Evolutionary conservation across 805 yeast genomes (phyloP).

Genomic region (Pichia sporocuriosa): DNA sequence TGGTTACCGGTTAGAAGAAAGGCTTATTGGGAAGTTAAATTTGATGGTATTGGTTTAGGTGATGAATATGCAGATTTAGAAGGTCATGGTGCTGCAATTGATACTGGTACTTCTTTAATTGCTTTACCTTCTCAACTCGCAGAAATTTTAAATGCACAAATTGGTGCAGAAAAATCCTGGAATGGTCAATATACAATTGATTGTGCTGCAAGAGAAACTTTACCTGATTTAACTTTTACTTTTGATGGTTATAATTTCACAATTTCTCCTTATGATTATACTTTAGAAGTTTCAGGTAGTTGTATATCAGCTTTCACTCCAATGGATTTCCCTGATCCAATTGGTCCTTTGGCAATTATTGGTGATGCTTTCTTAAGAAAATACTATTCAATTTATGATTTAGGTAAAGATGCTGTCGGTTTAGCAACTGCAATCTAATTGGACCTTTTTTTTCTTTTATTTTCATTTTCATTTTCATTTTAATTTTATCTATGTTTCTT

Average conservation of each 20-base stretch:
- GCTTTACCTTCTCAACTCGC: slow-evolving; percentile 94
- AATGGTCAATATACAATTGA: slow-evolving; percentile 94
- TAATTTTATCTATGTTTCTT: background rate
- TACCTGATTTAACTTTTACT: slow-evolving; percentile 90
- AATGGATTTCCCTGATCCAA: slow-evolving; percentile 95
- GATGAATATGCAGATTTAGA: slow-evolving; percentile 81
- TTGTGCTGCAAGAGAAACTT: slow-evolving; percentile 72
- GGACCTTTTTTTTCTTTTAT: background rate
- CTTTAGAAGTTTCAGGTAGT: slow-evolving; percentile 88
- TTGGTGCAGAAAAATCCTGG: slow-evolving; percentile 97
- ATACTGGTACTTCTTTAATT: slow-evolving; percentile 95
- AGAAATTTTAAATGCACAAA: slow-evolving; percentile 88
- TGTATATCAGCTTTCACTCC: slow-evolving; percentile 96
- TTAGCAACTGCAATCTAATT: slow-evolving; percentile 67
- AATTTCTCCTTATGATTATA: slow-evolving; percentile 83
- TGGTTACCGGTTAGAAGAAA: slow-evolving; percentile 98
- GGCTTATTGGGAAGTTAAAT: slow-evolving; percentile 98
- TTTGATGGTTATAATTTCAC: slow-evolving; percentile 90
- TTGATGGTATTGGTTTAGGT: slow-evolving; percentile 87
- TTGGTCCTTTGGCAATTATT: slow-evolving; percentile 91
- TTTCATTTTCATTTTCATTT: background rate
- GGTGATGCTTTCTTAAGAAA: slow-evolving; percentile 97
- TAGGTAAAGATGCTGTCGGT: slow-evolving; percentile 89
- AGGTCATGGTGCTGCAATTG: slow-evolving; percentile 92
- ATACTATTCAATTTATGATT: slow-evolving; percentile 89